Conservation (phyloP, 2,329 filamentous ascomycete genomes). For the Tolypocladium cylindrosporum region DNA sequence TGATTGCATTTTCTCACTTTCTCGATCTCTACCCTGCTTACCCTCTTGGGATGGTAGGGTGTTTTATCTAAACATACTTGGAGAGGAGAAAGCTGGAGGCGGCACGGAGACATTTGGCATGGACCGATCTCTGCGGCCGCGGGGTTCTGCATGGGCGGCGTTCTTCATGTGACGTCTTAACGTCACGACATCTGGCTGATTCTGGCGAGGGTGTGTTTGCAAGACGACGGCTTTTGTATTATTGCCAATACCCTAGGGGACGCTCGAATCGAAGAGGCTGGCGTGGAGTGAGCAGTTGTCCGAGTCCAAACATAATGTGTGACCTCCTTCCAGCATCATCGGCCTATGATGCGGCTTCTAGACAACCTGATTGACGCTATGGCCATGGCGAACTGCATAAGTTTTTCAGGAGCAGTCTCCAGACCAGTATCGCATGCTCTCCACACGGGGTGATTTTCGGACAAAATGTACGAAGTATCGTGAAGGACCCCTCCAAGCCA, state of each 20-base stretch:
- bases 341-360: background rate
- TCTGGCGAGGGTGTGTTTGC: background rate
- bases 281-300: background rate
- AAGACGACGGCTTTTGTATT: background rate
- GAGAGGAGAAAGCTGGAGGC: background rate
- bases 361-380: background rate
- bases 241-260: background rate
- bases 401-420: background rate
- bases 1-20: background rate
- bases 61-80: background rate
- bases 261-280: background rate
- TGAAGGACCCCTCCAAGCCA: background rate
- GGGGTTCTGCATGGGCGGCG: background rate
- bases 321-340: background rate
- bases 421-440: no score
- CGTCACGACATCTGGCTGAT: background rate
- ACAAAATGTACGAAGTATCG: background rate
- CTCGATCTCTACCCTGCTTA: background rate
- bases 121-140: background rate
- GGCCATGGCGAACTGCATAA: background rate
- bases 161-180: background rate
- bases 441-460: background rate
- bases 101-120: no score
- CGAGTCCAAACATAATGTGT: background rate
- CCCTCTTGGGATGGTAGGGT: slow-evolving; percentile 1